These are phyloP conservation scores for Phytophthora sp. DNA, from an alignment of 352 stramenopile genomes.

Conservation along the genomic window DNA sequence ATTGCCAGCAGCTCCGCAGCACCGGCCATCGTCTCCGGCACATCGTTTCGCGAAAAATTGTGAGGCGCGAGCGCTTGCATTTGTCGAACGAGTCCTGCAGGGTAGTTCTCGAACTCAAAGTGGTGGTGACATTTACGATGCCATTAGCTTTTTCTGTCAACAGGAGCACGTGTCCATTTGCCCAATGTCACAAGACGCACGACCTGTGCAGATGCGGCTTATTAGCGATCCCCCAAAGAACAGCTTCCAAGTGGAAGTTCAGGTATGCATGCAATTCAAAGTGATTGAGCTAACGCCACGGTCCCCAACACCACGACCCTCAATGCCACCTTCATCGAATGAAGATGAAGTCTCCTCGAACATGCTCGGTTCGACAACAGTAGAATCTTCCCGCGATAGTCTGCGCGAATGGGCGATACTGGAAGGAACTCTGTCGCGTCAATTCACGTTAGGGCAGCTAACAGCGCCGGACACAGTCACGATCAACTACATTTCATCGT, in stretches of 20 bases:
- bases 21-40: slow-evolving; percentile 31
- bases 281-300: slow-evolving; percentile 55
- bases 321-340: slow-evolving; percentile 1
- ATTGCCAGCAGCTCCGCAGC: background rate
- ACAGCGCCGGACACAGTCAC: slow-evolving; percentile 57
- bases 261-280: slow-evolving; percentile 80
- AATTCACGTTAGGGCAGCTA: slow-evolving; percentile 63
- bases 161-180: slow-evolving; percentile 68
- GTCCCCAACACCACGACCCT: slow-evolving; percentile 22
- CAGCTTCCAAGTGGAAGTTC: slow-evolving; percentile 61
- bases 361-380: background rate
- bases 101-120: slow-evolving; percentile 77
- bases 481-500: slow-evolving; percentile 37
- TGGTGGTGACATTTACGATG: slow-evolving; percentile 82
- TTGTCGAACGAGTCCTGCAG: slow-evolving; percentile 74
- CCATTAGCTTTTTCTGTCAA: slow-evolving; percentile 76
- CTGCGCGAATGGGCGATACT: slow-evolving; percentile 59
- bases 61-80: slow-evolving; percentile 64
- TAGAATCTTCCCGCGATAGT: slow-evolving; percentile 15
- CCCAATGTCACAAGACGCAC: slow-evolving; percentile 67
- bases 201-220: slow-evolving; percentile 53
- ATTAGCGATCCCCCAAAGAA: slow-evolving; percentile 27
- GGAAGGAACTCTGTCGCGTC: slow-evolving; percentile 57
- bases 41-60: slow-evolving; percentile 45
- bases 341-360: background rate